Base-by-base conservation (phyloP, 2,329 filamentous ascomycete genomes). In the Colletotrichum limetticola region DNA sequence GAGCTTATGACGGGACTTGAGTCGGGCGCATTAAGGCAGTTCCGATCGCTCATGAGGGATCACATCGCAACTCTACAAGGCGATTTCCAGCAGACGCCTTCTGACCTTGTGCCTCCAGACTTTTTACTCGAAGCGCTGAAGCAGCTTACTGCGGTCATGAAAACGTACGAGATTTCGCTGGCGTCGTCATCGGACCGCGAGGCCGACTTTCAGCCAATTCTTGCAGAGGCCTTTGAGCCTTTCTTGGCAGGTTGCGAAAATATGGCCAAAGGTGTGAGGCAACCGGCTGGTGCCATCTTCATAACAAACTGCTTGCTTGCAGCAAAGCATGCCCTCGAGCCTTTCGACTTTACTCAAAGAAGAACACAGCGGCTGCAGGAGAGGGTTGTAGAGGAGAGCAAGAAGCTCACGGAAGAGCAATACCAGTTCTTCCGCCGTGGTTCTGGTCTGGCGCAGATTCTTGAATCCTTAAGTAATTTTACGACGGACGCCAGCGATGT, bases 161-260 rank as follows among this genome's bases (percentile, higher is more conserved):
- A 93, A 79, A 97, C 93, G 24, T 96, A 95, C 79, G 95, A 97
- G 76, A 93, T 93, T 1, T 97, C 95, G 0, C 85, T 97, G 28
- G 90, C 92, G 2, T 83, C 89, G 3, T 83, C 86, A 1, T 83
- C 87, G 9, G 87, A 90, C 72, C 86, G 89, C 63, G 91, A 92
- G 74, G 88, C 89, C 52, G 91, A 91, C 49, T 97, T 98, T 78
- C 89, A 93, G 59, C 88, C 91, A 6, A 91, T 98, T 24, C 85
- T 98, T 22, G 86, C 87, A 53, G 94, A 96, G 78, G 92, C 95
- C 0, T 91, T 98, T 46, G 94, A 98, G 76, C 96, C 97, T 0
- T 98, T 97, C 82, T 85, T 98, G 57, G 86, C 89, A 16, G 91
- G 91, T n/a, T 95, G 93, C 78, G 89, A 92, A 72, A 91, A 91